Conservation (phyloP, 2,329 filamentous ascomycete genomes). For the Whalleya microplaca region DNA sequence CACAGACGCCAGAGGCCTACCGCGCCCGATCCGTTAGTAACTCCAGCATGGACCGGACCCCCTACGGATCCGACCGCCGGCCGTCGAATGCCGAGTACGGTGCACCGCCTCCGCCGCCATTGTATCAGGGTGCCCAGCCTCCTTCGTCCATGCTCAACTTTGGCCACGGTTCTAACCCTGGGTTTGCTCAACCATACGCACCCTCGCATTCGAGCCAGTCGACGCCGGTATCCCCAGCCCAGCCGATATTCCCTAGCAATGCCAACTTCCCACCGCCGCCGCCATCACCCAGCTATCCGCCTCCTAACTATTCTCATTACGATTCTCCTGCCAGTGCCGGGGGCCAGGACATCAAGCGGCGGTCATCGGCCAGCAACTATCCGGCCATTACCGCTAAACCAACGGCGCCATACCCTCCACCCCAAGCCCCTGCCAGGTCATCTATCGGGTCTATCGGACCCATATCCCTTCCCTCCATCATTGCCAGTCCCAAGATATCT, state of each 20-base stretch:
- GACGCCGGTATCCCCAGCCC: constrained; percentile 36
- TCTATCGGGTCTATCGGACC: constrained; percentile 31
- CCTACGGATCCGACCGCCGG: constrained; percentile 29
- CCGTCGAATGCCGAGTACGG: constrained; percentile 37
- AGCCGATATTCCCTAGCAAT: constrained; percentile 30
- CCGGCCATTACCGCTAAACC: constrained; percentile 29
- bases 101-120: constrained; percentile 33
- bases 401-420: constrained; percentile 14
- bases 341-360: constrained; percentile 30
- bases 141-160: constrained; percentile 33
- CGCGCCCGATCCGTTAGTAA: constrained; percentile 38
- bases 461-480: constrained; percentile 30
- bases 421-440: constrained; percentile 19
- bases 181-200: constrained; percentile 34
- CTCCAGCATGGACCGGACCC: constrained; percentile 36
- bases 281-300: constrained; percentile 24
- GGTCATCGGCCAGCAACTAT: constrained; percentile 25
- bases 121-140: constrained; percentile 30
- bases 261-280: constrained; percentile 22
- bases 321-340: constrained; percentile 22
- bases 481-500: constrained; percentile 27
- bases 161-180: constrained; percentile 26
- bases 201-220: constrained; percentile 31
- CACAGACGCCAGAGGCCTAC: constrained; percentile 37
- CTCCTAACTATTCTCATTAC: constrained; percentile 28